Conservation (phyloP, 495 filamentous ascomycete species). For the Aspergillus coremiiformis region DNA sequence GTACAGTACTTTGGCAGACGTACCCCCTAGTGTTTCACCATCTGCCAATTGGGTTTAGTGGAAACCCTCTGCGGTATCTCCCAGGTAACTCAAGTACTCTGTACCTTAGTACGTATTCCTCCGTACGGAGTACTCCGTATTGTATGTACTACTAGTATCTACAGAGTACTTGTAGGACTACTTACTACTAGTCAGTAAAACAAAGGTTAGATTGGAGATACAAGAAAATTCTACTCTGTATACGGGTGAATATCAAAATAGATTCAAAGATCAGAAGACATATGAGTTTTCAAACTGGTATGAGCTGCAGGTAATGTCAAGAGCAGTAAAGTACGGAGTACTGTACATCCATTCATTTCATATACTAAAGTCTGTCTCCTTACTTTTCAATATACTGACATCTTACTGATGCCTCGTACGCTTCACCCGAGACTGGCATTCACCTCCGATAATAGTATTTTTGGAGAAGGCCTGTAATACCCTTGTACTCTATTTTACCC, state of each 20-base stretch:
- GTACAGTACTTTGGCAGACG: slow-evolving; percentile 11
- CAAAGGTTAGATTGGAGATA: too few relatives aligned
- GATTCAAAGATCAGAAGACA: too few relatives aligned
- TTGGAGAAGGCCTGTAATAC: neutral
- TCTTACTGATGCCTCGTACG: neutral
- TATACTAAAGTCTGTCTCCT: neutral
- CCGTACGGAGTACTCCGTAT: too few relatives aligned
- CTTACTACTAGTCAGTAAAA: too few relatives aligned
- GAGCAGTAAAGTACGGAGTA: neutral
- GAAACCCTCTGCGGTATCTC: slow-evolving; percentile 14
- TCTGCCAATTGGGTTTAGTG: neutral
- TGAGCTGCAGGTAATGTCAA: neutral
- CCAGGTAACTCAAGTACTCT: slow-evolving; percentile 27
- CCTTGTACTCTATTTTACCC: neutral
- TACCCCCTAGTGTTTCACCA: slow-evolving; percentile 43
- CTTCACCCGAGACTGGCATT: neutral
- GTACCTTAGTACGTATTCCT: too few relatives aligned
- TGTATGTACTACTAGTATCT: too few relatives aligned
- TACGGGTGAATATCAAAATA: too few relatives aligned
- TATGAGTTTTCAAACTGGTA: too few relatives aligned
- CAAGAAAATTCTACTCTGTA: too few relatives aligned
- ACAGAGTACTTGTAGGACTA: too few relatives aligned
- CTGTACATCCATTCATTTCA: too few relatives aligned
- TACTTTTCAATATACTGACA: neutral
- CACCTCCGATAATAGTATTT: neutral